Base-by-base conservation (phyloP, 371 early-diverging fungal species). In the Mucor sp. region DNA sequence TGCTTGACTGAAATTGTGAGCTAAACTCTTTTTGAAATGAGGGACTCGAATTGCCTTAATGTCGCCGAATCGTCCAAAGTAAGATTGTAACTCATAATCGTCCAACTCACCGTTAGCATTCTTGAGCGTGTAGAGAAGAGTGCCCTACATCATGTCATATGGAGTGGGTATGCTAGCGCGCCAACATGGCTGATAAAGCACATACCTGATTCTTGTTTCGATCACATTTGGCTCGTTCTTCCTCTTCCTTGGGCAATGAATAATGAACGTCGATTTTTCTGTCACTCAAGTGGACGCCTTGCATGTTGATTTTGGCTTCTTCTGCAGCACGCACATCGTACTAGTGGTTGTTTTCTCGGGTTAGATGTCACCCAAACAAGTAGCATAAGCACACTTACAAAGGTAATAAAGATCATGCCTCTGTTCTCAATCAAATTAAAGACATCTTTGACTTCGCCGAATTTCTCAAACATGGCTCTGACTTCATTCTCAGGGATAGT, bases 191-290 rank as follows among this genome's bases (percentile, higher is more conserved):
- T n/a, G 6, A 25, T 11, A 2, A 47, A 44, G 19, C 21, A 19
- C 12, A 15, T 50, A 82, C 86, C 82, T 87, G 87, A 58, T 87
- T 87, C 39, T 83, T 85, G 30, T 72, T 74, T 63, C 77, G 61
- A 62, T 85, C 86, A 69, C 86, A 85, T 64, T 71, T 68, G 32
- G 75, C 73, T 39, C 75, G 68, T 37, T 79, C 74, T 59, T 84
- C 81, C 62, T 84, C 81, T 56, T 81, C 84, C 53, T 85, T 85
- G 15, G 87, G 87, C 15, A 87, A 60, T n/a, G 86, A 85, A 73
- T 83, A 87, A 61, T 85, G 86, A 14, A 87, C 84, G 67, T 87
- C 87, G 58, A 87, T 79, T 64, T 79, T 72, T 60, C 86, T 74
- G 33, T 77, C 77, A 25, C 67, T 69, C 25, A 87, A 56, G 30